phyloP scores from a whole-genome alignment of 176 grass and related monocot genomes.

The Puccinellia tenuiflora region DNA sequence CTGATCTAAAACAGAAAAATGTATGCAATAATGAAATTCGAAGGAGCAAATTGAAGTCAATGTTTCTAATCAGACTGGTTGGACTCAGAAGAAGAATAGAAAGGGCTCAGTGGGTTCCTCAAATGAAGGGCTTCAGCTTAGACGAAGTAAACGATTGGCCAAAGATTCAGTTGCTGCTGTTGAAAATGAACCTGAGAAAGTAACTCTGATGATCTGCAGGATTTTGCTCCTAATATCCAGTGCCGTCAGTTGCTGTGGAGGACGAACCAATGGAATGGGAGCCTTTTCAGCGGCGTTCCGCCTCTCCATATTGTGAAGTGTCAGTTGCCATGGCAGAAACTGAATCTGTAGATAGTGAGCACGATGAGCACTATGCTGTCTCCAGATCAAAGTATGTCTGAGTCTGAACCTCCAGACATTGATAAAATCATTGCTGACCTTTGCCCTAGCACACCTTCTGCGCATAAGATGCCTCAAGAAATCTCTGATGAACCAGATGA shows the following conservation, averaged over 20 bases:
- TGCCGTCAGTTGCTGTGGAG: background rate
- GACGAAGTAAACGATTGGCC: constrained; percentile 14
- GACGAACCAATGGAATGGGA: background rate
- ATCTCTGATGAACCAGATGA: constrained; percentile 1
- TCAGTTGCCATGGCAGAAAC: background rate
- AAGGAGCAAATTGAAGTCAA: background rate
- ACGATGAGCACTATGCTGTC: background rate
- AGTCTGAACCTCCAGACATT: background rate
- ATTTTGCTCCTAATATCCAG: constrained; percentile 11
- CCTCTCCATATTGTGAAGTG: constrained; percentile 10
- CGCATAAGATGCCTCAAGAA: background rate
- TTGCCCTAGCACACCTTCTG: background rate
- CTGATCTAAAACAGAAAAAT: background rate
- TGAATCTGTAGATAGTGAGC: constrained; percentile 10
- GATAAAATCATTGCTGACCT: background rate
- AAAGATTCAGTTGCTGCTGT: constrained; percentile 14
- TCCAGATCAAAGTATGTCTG: background rate
- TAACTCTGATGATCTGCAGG: background rate
- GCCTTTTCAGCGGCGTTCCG: background rate
- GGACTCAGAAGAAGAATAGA: background rate
- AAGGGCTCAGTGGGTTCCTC: background rate
- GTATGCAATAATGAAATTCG: background rate
- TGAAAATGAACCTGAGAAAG: constrained; percentile 13
- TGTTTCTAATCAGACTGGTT: background rate
- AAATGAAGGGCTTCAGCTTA: constrained; percentile 21